These are phyloP conservation scores for Pseudogymnoascus sp. DNA, from an alignment of 2,329 filamentous ascomycete species.

Conservation along the genomic window DNA sequence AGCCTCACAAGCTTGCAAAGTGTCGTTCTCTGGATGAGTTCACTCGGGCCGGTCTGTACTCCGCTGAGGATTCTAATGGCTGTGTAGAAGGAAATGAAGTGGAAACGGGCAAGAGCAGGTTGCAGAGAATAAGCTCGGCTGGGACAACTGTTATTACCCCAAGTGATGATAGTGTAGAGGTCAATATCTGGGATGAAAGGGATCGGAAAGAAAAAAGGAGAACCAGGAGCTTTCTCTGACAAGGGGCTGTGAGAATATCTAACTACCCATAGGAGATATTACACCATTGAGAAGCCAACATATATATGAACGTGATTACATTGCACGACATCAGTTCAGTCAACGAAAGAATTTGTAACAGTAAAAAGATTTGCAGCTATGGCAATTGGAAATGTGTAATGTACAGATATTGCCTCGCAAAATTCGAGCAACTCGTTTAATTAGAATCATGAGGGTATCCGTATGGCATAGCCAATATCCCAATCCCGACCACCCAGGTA, in stretches of 20 bases:
- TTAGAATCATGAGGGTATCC: constrained; percentile 8
- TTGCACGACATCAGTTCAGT: not conserved
- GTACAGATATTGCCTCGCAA: constrained; percentile 3
- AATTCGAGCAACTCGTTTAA: constrained; percentile 2
- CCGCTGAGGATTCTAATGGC: not conserved
- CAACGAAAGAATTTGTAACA: not conserved
- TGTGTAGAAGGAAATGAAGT: not conserved
- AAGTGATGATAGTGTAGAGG: constrained; percentile 22
- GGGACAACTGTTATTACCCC: constrained; percentile 26
- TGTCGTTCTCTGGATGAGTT: not conserved
- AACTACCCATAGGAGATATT: not conserved
- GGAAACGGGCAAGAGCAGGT: constrained; percentile 10
- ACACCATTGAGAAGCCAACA: no score
- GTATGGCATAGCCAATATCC: constrained; percentile 3
- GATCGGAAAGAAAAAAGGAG: constrained; percentile 15
- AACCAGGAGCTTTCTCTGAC: constrained; percentile 20
- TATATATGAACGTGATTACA: not conserved
- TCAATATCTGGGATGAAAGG: not conserved
- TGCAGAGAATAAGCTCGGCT: constrained; percentile 22
- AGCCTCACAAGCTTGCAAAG: not conserved
- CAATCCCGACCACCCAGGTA: constrained; percentile 1
- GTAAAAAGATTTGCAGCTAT: not conserved
- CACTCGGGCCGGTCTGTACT: not conserved
- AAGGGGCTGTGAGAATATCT: not conserved
- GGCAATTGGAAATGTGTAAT: not conserved